Evolutionary conservation across 2,329 filamentous ascomycete genomes (phyloP), one percentile per base, ranked within the genome.

Genomic region (Fusarium tricinctum): DNA sequence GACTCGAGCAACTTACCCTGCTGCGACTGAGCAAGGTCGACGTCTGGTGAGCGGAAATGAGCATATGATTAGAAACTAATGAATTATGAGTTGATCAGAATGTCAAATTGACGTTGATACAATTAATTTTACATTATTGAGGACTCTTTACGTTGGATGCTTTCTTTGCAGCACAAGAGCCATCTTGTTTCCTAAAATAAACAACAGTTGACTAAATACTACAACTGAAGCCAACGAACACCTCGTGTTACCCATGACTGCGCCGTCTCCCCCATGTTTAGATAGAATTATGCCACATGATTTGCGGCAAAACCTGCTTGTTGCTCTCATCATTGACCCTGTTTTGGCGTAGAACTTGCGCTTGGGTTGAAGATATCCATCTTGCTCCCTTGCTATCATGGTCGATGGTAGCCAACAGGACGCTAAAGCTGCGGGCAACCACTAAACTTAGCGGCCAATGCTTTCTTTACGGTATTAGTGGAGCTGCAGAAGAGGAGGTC

Each of bases 381-480:
- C 50, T 44, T 39, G 38, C 28, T 49, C 46, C 7, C 15, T 13
- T 43, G 44, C 48, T 23, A 26, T 28, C 44, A 17, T 17, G 23
- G 20, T n/a, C 30, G 22, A 51, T 38, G 50, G 20, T 20, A 8
- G 30, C 58, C 56, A 57, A 33, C 38, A 26, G 20, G 33, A 53
- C 57, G 32, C 62, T 66, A 48, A 46, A 20, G 39, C 33, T 67
- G 53, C 2, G 39, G 26, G 26, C 51, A 54, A 39, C 63, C 51
- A 67, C 64, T 67, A 62, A 63, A 53, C 63, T 58, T 67, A 68
- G 56, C 38, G 58, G 30, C 58, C 30, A 39, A 53, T 40, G 43
- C 44, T 54, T 6, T 33, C 7, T 33, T 44, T 43, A 39, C 38
- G 42, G 55, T 5, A 40, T 61, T 52, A 45, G 63, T 52, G 60